Base-by-base conservation (phyloP, 1,284 basidiomycete species). In the Heliocybe sulcata region DNA sequence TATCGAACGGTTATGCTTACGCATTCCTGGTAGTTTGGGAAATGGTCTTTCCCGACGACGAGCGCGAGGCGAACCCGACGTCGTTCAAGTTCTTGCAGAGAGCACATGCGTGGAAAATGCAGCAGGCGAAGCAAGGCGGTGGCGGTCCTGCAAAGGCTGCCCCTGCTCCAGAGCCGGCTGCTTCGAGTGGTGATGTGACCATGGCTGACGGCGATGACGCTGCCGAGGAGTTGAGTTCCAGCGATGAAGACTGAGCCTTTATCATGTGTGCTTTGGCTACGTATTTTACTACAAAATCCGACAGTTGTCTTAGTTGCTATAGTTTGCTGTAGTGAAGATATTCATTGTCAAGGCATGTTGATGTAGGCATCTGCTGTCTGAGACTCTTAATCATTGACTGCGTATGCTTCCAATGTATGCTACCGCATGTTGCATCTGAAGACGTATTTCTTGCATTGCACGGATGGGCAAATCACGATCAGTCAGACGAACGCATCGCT, bases 31-130 rank as follows among this genome's bases (percentile, higher is more conserved):
- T 65, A 93, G 92, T 95, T 66, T 96, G 90, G 87, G 94, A 96
- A 67, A 83, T 95, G 66, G 86, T 94, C 22, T 98, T 97, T 70
- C 85, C 92, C 29, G 94, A 97, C 75, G 94, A 98, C 77, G 92
- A 96, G 65, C 82, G 86, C 55, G 92, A 95, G 65, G 82, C 88
- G 47, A 95, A 96, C 65, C 92, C 94, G 0, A 87, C 91, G 0
- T 85, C 92, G 1, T 95, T 94, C 85, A 94, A 94, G 67, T 92
- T 95, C 76, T 76, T 97, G 67, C 88, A 95, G 68, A 91, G 90
- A 77, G 94, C 94, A 1, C 92, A 94, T 67, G 87, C 87, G 2
- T 97, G 94, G 94, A 87, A 85, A 61, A 74, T 67, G 56, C 63
- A 79, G 1, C 79, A 83, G 57, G 65, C 66, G 8, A 67, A 65